Evolutionary conservation across 164 flowering plant species (phyloP).

Genomic region (Macadamia integrifolia): DNA sequence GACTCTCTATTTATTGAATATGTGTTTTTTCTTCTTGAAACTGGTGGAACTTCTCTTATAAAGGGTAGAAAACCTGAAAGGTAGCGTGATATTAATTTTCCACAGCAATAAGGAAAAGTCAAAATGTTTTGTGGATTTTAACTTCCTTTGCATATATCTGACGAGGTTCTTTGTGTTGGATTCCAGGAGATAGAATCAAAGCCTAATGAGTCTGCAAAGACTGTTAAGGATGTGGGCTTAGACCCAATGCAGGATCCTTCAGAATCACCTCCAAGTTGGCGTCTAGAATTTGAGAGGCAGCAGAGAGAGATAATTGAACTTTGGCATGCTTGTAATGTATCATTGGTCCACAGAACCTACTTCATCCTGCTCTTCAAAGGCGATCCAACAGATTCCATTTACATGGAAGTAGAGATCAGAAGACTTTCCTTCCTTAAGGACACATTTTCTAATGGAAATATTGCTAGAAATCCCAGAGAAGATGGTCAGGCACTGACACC

Average conservation of each 20-base stretch:
- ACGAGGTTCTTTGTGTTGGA: not conserved
- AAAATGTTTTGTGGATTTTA: too few species aligned
- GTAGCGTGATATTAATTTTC: too few species aligned
- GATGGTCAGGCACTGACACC: conserved; percentile 30
- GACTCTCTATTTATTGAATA: too few species aligned
- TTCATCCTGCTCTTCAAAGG: conserved; percentile 88
- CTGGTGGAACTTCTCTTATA: too few species aligned
- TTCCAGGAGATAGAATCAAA: conserved; percentile 29
- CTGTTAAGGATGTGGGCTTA: conserved; percentile 45
- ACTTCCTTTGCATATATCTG: too few species aligned
- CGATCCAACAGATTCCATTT: conserved; percentile 68
- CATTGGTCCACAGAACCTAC: conserved; percentile 72
- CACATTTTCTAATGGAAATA: conserved; percentile 33
- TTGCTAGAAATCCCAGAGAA: conserved; percentile 9
- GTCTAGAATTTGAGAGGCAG: conserved; percentile 44
- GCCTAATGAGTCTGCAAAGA: conserved; percentile 24
- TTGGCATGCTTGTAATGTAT: conserved; percentile 72
- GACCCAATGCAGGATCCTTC: conserved; percentile 46
- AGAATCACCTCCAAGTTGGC: conserved; percentile 35
- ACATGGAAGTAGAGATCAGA: conserved; percentile 87
- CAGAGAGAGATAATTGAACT: conserved; percentile 65
- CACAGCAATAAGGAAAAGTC: too few species aligned
- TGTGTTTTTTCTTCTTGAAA: too few species aligned
- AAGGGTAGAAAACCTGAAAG: too few species aligned
- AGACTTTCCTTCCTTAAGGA: conserved; percentile 64